Percentiles rank a stretch among this genome's conserved stretches.
phyloP scores from a whole-genome alignment of 495 filamentous ascomycete species.

The Xylaria curta region DNA sequence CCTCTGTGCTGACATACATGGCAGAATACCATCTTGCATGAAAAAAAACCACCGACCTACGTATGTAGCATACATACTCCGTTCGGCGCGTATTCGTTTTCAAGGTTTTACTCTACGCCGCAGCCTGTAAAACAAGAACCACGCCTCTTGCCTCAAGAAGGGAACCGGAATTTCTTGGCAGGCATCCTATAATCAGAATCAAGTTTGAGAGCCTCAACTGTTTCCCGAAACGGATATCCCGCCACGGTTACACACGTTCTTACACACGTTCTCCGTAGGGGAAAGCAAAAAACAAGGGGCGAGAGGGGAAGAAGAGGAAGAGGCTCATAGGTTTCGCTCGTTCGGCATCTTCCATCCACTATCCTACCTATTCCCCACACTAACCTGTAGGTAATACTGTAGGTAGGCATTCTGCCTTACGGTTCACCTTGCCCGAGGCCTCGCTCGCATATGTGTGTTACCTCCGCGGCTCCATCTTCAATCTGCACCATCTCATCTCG shows the following conservation, averaged over 20 bases:
- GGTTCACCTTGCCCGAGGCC: slow-evolving; percentile 6
- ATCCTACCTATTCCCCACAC: not conserved
- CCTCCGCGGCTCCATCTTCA: not conserved
- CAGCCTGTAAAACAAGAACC: not conserved
- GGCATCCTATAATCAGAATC: not conserved
- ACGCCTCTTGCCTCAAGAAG: not conserved
- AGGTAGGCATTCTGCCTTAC: slow-evolving; percentile 11
- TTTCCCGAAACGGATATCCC: not conserved
- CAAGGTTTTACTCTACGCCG: not conserved
- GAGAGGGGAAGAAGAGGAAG: not conserved
- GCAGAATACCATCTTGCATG: slow-evolving; percentile 13
- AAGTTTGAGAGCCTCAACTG: not conserved
- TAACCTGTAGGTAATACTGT: not conserved
- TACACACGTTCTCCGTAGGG: not conserved
- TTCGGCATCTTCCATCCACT: not conserved
- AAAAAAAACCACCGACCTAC: slow-evolving; percentile 2
- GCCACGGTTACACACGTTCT: not conserved
- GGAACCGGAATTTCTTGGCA: slow-evolving; percentile 1
- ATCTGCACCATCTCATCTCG: not conserved
- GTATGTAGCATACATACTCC: not conserved
- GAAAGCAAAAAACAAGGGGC: not conserved
- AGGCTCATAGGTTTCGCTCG: not conserved
- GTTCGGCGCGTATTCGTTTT: slow-evolving; percentile 5
- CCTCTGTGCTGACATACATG: slow-evolving; percentile 25
- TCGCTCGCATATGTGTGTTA: not conserved